These are phyloP conservation scores for Magnaporthiopsis incrustans DNA, from an alignment of 2,329 filamentous ascomycete species.

Conservation along the genomic window DNA sequence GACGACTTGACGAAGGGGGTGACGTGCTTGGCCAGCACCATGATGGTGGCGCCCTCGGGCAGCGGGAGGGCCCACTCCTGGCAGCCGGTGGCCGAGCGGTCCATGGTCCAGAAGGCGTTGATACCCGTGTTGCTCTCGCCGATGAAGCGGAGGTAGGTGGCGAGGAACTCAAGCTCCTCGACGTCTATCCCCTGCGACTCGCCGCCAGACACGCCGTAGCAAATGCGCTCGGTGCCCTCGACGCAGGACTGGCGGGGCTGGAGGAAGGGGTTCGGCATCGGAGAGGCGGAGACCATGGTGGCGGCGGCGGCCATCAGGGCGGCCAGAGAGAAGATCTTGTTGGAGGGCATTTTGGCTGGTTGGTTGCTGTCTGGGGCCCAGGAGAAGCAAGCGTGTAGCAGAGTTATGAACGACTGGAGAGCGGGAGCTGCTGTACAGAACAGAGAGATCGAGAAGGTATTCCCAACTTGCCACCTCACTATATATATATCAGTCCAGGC, in stretches of 20 bases:
- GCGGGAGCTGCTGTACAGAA: no score
- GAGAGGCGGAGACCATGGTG: not conserved
- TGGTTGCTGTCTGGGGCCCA: no score
- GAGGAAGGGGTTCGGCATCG: not conserved
- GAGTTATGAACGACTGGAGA: no score
- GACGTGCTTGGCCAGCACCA: no score
- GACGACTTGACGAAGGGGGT: no score
- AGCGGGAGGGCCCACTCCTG: constrained; percentile 16
- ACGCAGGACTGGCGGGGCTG: not conserved
- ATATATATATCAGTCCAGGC: no score
- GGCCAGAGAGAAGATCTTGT: not conserved
- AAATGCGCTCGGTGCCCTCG: constrained; percentile 8
- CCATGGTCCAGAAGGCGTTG: constrained; percentile 13
- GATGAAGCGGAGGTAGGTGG: constrained; percentile 11
- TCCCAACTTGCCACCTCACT: no score
- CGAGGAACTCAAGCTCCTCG: constrained; percentile 15
- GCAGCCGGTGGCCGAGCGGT: constrained; percentile 13
- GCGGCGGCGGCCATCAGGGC: not conserved
- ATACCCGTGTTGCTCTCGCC: constrained; percentile 7
- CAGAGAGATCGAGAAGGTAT: no score
- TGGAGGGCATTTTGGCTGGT: not conserved
- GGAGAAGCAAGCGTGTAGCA: no score
- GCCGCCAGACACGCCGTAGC: constrained; percentile 14
- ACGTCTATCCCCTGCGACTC: constrained; percentile 14
- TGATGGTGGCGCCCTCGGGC: constrained; percentile 11